Evolutionary conservation across 352 stramenopile genomes (phyloP), one percentile per base, ranked within the genome.

Genomic region (Phytophthora pluvialis): DNA sequence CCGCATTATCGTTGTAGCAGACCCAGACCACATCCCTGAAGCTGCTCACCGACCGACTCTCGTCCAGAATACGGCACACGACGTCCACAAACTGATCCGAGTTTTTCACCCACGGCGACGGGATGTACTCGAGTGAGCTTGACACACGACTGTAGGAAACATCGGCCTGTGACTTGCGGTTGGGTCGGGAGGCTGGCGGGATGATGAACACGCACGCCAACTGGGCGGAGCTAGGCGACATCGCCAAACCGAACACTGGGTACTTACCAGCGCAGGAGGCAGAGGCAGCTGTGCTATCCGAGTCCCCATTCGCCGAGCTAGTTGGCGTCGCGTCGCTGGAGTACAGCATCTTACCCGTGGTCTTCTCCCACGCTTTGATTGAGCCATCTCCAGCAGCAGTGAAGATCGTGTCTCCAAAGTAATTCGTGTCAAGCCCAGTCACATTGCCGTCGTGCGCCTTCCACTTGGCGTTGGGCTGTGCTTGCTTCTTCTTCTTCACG

Each of bases 91-190:
- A 85, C 43, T 72, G 55, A 1, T 56, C 40, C 1, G 79, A 32
- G 33, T 70, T 64, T 26, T 74, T 80, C 18, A 81, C 74, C 57
- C 77, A 85, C 4, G 83, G 83, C 12, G 77, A 80, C 15, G 84
- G 78, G 43, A 95, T 70, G 48, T 85, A 92, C 71, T 95, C 86
- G 8, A 93, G 73, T 12, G 78, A 76, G 43, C 77, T 81, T 5
- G 82, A 92, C 2, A 95, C 81, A 48, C 86, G 82, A 35, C 76
- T 90, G 69, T 93, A 95, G 25, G 86, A 91, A n/a, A 93, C 83
- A 52, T 95, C 86, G 1, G 86, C 86, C 38, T 95, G 86, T 9
- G 85, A 92, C 50, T 88, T 91, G 55, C 86, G 83, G 43, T 91
- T 93, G 13, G 86, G 86, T 36, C 86, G 75, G n/a, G 86, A 87